Percentiles rank a stretch among this genome's conserved stretches.
phyloP scores from a whole-genome alignment of 257 asterid species.

The Pogostemon cablin region DNA sequence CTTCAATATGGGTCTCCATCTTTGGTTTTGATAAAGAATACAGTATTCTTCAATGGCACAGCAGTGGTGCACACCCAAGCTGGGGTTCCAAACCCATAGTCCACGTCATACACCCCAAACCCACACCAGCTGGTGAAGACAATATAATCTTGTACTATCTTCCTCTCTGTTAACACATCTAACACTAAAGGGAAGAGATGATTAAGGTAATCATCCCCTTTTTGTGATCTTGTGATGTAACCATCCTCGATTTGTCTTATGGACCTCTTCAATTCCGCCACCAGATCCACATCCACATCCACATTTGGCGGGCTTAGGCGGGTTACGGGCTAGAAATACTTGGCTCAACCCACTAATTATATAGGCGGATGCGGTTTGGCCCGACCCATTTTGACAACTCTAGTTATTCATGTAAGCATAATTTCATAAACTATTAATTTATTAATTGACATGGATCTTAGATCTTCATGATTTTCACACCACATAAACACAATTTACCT shows the following conservation, averaged over 20 bases:
- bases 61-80: slow-evolving; percentile 39
- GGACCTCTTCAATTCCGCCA: not conserved
- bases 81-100: slow-evolving; percentile 52
- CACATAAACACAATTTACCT: no score
- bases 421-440: no score
- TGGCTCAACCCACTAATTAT: no score
- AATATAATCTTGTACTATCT: slow-evolving; percentile 6
- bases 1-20: slow-evolving; percentile 54
- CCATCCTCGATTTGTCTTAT: slow-evolving; percentile 1
- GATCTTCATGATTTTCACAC: no score
- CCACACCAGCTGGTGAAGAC: slow-evolving; percentile 51
- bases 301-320: no score
- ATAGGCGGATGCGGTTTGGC: no score
- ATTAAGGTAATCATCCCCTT: not conserved
- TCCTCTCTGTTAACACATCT: not conserved
- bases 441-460: no score
- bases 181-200: not conserved
- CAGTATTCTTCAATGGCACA: slow-evolving; percentile 38
- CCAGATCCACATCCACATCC: not conserved
- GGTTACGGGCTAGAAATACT: no score
- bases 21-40: slow-evolving; percentile 34
- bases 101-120: slow-evolving; percentile 47
- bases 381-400: no score
- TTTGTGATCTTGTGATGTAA: not conserved
- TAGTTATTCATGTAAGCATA: no score